A percentile compares a stretch with the other conserved stretches of the same genome.
These are phyloP conservation scores for Aureobasidium melanogenum DNA, from an alignment of 2,329 filamentous ascomycete species.

Conservation along the genomic window DNA sequence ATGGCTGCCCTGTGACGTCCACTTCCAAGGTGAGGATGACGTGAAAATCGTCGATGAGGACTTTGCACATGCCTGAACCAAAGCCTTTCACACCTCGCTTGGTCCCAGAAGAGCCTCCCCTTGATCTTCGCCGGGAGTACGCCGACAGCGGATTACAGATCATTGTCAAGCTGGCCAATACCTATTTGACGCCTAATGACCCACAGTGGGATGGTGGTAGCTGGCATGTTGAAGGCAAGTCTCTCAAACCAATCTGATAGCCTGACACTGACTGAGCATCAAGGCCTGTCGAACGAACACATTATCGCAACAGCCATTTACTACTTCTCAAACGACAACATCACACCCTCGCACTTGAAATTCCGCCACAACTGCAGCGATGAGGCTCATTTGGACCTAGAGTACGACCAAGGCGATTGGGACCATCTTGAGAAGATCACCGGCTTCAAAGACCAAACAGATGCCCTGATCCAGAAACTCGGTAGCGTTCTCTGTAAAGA, in stretches of 20 bases:
- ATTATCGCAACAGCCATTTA: constrained; percentile 56
- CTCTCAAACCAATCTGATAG: not conserved
- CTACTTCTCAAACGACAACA: constrained; percentile 53
- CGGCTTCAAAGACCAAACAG: constrained; percentile 14
- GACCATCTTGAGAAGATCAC: not conserved
- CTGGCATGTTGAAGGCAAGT: constrained; percentile 42
- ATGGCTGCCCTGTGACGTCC: constrained; percentile 23
- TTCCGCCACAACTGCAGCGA: constrained; percentile 28
- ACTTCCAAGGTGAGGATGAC: constrained; percentile 11
- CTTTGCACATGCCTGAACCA: not conserved
- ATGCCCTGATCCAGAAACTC: constrained; percentile 18
- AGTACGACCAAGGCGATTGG: not conserved
- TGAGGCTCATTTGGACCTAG: not conserved
- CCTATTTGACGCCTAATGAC: constrained; percentile 50
- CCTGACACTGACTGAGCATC: not conserved
- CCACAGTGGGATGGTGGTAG: constrained; percentile 45
- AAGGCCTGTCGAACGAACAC: constrained; percentile 47
- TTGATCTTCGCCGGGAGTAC: constrained; percentile 25
- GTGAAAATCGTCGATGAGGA: constrained; percentile 16
- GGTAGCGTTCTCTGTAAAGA: constrained; percentile 39
- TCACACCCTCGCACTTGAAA: constrained; percentile 41
- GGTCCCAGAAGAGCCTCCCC: not conserved
- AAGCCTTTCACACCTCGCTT: not conserved
- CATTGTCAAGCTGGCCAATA: constrained; percentile 53
- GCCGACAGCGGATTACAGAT: constrained; percentile 45